Conservation (phyloP, 805 yeast species). For the Pichia kluyveri region DNA sequence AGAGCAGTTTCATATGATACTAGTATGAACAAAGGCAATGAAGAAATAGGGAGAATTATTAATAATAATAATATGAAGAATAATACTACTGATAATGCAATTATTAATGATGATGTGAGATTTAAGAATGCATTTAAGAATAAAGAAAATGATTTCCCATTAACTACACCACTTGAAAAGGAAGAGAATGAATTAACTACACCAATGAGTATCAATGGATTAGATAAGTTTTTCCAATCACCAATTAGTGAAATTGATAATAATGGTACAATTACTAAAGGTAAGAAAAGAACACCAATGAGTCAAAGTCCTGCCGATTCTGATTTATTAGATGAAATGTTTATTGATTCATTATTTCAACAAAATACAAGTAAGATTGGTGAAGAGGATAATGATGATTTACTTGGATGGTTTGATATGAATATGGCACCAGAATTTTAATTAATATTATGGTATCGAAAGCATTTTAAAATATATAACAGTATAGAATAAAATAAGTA, state of each 20-base stretch:
- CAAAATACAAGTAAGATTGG: slow-evolving; percentile 76
- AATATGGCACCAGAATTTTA: slow-evolving; percentile 59
- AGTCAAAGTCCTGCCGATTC: slow-evolving; percentile 18
- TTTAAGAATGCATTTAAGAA: neutral
- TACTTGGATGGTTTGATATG: slow-evolving; percentile 89
- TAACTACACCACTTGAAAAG: neutral
- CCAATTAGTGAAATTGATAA: neutral
- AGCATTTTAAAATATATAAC: neutral
- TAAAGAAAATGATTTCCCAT: neutral
- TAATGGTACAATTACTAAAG: neutral
- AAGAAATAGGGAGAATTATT: too few species aligned
- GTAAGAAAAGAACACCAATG: slow-evolving; percentile 4
- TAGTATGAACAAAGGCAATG: too few species aligned
- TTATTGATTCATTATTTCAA: slow-evolving; percentile 53
- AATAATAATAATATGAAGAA: neutral
- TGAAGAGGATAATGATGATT: slow-evolving; percentile 86
- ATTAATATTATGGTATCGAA: neutral
- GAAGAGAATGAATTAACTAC: neutral
- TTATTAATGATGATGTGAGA: neutral
- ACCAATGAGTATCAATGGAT: slow-evolving; percentile 1
- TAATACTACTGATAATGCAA: neutral
- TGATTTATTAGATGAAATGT: slow-evolving; percentile 20
- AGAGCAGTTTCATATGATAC: too few species aligned
- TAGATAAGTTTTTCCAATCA: slow-evolving; percentile 9
- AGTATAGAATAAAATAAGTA: neutral